Evolutionary conservation across 1,284 basidiomycete genomes (phyloP), one percentile per base, ranked within the genome.

Genomic region (Exobasidium rhododendri): DNA sequence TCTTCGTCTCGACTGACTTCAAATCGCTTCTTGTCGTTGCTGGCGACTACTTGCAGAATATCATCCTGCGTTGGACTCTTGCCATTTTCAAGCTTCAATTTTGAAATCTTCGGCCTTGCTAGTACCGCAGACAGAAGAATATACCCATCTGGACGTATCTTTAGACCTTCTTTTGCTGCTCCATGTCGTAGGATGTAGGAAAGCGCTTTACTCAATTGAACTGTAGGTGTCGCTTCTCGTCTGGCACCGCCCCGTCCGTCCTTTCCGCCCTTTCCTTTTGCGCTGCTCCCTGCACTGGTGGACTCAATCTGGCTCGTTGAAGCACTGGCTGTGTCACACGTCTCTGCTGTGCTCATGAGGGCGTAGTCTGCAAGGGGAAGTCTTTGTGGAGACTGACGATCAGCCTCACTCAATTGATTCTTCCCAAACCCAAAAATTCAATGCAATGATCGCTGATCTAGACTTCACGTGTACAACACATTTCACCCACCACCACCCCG

Each of bases 131-230:
- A 79, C 0, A 93, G 87, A 63, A 84, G 83, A 0, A 92, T 85
- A 74, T 86, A 94, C 0, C 92, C 92, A 80, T 94, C 92, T 2
- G 83, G 71, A 2, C 91, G 85, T 81, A 94, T 88, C 2, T 82
- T 71, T 1, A 96, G 81, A 0, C 86, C 85, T 72, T 93, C 89
- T 57, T 86, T 86, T 68, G 86, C 83, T 0, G 90, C 90, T 0
- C 90, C 90, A 80, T 94, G 92, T 2, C 91, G 85, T 3, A 94
- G 83, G 28, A 94, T 84, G 83, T 89, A 94, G 0, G 90, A 87
- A 0, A 94, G 81, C 0, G 89, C 88, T 77, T 92, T 92, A 20
- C 89, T 90, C 22, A 89, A 81, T 24, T 80, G 71, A n/a, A 60
- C 58, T 10, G 47, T 45, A 4, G 64, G 57, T n/a, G 63, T 20